A percentile compares a stretch with the other conserved stretches of the same genome.
phyloP scores from a whole-genome alignment of 306 rosid genomes.

The Cucurbita maxima region DNA sequence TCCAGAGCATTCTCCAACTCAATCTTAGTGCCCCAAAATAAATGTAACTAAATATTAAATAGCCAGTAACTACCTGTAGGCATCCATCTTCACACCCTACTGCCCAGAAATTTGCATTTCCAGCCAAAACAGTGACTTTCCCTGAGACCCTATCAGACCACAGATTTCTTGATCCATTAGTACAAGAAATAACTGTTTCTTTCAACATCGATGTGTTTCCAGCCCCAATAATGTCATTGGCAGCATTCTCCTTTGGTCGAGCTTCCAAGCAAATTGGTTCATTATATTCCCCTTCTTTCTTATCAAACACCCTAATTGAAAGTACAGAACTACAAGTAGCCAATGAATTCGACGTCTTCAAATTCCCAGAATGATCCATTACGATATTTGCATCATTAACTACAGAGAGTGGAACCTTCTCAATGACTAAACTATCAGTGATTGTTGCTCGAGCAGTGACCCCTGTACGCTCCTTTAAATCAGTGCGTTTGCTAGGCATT shows the following conservation, averaged over 20 bases:
- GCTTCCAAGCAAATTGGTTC: conserved; percentile 80
- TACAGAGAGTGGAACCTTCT: conserved; percentile 49
- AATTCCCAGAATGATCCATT: conserved; percentile 51
- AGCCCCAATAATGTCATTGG: conserved; percentile 54
- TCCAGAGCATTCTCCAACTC: neutral
- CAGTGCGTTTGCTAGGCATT: conserved; percentile 30
- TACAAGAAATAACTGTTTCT: conserved; percentile 81
- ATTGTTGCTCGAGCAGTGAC: conserved; percentile 74
- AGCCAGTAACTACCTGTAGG: conserved; percentile 45
- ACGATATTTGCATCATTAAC: conserved; percentile 44
- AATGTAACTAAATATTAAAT: neutral
- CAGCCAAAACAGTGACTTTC: conserved; percentile 90
- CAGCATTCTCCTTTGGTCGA: conserved; percentile 61
- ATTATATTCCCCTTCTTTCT: conserved; percentile 55
- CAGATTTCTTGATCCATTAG: conserved; percentile 43
- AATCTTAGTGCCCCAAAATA: neutral
- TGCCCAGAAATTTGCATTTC: conserved; percentile 89
- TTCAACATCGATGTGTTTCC: conserved; percentile 58
- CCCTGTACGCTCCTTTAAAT: conserved; percentile 59
- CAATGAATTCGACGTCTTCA: conserved; percentile 34
- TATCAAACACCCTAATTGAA: conserved; percentile 68
- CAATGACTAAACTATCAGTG: conserved; percentile 72
- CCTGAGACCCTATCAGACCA: conserved; percentile 95
- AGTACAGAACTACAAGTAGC: conserved; percentile 44
- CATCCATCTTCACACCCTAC: conserved; percentile 98